Evolutionary conservation across 2,329 filamentous ascomycete species (phyloP), one percentile per base, ranked within the genome.

Genomic region (Remersonia thermophila): DNA sequence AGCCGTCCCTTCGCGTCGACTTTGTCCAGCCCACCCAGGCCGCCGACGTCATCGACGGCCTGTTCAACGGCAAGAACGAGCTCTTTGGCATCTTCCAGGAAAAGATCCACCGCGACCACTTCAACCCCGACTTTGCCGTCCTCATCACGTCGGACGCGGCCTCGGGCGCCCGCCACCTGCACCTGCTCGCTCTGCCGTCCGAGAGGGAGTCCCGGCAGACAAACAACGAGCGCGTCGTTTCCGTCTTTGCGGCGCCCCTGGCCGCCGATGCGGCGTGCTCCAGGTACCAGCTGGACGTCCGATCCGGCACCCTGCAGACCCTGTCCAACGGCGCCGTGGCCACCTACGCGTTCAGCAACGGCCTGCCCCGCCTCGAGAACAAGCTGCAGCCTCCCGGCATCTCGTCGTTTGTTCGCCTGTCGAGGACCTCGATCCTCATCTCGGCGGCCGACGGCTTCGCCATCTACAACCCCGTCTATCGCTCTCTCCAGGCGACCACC

Each of bases 401-500:
- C 2, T 62, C 64, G 14, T 80, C 78, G 2, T 83, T 84, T 48
- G 52, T 80, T 6, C 69, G 77, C 6, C 60, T 86, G 0, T 82
- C 79, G 7, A 71, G 70, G 38, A 74, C 79, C 7, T 73, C 80
- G 4, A 55, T 83, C 1, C 63, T 87, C 30, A 67, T 73, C 2
- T 64, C 72, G n/a, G 76, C 75, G 0, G 49, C 65, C 0, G 58
- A 65, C 8, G 63, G 66, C 1, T 68, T 81, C 28, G 66, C 62
- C 29, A 63, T 83, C 11, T 81, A 80, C 53, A 84, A 85, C 55
- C 73, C 79, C 25, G 72, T 77, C 40, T 86, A 77, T 53, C 70
- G 62, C 20, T 75, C 72, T 7, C 52, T 74, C n/a, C 72, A 76
- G 46, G 67, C 67, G 23, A 66, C 63, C 10, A 52, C 63, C 4